Percentiles rank a stretch among this genome's conserved stretches.
Evolutionary conservation across 169 alveolate genomes (phyloP).

Genomic region (Eimeria nieschulzi): DNA sequence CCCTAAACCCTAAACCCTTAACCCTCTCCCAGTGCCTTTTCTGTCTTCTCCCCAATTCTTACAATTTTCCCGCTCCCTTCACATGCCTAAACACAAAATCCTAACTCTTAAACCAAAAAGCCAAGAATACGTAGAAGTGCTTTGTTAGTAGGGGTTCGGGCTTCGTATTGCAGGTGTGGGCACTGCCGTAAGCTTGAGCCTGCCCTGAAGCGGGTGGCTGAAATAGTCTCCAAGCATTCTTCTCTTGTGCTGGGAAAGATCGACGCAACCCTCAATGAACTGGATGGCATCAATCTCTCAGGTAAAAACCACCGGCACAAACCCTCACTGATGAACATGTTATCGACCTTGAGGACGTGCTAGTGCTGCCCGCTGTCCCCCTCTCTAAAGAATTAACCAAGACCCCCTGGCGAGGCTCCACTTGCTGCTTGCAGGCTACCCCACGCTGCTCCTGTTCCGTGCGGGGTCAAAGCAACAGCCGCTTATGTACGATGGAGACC

Average conservation of each 20-base stretch:
- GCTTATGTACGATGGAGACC: constrained; percentile 41
- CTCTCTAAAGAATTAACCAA: too few relatives aligned
- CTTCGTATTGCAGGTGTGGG: constrained; percentile 42
- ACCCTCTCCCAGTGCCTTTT: not conserved
- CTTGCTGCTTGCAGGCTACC: constrained; percentile 27
- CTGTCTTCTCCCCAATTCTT: not conserved
- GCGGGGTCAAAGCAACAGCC: constrained; percentile 26
- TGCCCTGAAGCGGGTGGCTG: constrained; percentile 38
- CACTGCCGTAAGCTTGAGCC: constrained; percentile 73
- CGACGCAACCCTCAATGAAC: constrained; percentile 68
- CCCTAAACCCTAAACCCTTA: not conserved
- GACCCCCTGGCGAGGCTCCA: too few relatives aligned
- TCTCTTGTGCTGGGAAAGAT: constrained; percentile 35
- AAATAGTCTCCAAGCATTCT: not conserved
- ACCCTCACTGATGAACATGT: too few relatives aligned
- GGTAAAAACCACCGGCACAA: not conserved
- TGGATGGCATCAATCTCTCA: constrained; percentile 34
- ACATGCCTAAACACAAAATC: not conserved
- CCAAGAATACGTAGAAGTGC: not conserved
- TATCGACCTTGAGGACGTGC: too few relatives aligned
- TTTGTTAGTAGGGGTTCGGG: not conserved
- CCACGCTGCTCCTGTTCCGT: constrained; percentile 51
- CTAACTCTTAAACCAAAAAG: not conserved
- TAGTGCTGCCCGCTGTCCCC: too few relatives aligned
- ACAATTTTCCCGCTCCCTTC: not conserved